phyloP scores from a whole-genome alignment of 2,329 filamentous ascomycete species.

The Exophiala calicioides region DNA sequence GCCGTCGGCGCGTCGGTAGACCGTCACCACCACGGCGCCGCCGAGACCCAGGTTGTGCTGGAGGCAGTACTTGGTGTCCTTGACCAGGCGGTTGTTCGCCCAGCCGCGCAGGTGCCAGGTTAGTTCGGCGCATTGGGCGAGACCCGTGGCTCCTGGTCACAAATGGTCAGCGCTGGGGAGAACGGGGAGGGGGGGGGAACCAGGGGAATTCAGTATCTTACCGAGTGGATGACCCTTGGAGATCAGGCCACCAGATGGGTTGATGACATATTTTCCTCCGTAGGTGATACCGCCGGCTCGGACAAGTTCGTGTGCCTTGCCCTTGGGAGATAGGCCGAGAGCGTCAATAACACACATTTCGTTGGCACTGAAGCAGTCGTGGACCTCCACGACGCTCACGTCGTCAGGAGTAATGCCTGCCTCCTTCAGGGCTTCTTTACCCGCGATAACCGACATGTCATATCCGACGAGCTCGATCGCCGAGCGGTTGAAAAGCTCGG shows the following conservation, averaged over 20 bases:
- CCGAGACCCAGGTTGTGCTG: slow-evolving; percentile 94
- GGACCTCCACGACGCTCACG: slow-evolving; percentile 83
- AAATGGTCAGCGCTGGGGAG: slow-evolving; percentile 9
- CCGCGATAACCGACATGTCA: slow-evolving; percentile 76
- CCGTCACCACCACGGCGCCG: slow-evolving; percentile 84
- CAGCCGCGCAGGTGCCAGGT: slow-evolving; percentile 95
- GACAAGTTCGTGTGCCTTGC: slow-evolving; percentile 90
- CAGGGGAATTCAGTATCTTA: slow-evolving; percentile 1
- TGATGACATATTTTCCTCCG: slow-evolving; percentile 77
- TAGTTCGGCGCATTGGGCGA: slow-evolving; percentile 92
- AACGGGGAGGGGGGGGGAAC: background rate
- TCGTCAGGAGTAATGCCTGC: slow-evolving; percentile 68
- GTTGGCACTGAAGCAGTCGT: slow-evolving; percentile 96
- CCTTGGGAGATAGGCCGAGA: slow-evolving; percentile 72
- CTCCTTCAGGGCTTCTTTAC: slow-evolving; percentile 69
- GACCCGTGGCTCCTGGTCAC: slow-evolving; percentile 66
- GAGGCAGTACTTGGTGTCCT: slow-evolving; percentile 69
- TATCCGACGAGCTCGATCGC: slow-evolving; percentile 88
- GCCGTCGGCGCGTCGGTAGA: slow-evolving; percentile 84
- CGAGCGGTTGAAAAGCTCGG: slow-evolving; percentile 73
- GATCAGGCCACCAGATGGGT: slow-evolving; percentile 91
- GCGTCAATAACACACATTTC: slow-evolving; percentile 90
- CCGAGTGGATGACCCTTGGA: slow-evolving; percentile 95
- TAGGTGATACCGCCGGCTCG: slow-evolving; percentile 88
- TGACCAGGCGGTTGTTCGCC: slow-evolving; percentile 82